phyloP scores from a whole-genome alignment of 2,329 filamentous ascomycete species.

The Ophiostoma ips region DNA sequence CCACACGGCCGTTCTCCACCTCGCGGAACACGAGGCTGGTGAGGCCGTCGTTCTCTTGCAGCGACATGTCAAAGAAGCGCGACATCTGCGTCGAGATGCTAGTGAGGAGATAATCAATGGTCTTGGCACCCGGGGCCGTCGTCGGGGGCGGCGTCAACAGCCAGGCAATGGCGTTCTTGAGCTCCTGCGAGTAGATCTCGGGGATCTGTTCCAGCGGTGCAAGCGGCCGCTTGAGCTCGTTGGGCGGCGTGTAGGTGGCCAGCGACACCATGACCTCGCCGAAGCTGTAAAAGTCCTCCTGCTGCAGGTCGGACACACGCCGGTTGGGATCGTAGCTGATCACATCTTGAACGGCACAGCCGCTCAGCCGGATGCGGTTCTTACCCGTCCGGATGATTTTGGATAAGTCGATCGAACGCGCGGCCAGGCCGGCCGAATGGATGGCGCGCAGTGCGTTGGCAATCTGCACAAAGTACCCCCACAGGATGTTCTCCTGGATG shows the following conservation, averaged over 20 bases:
- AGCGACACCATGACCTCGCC: constrained; percentile 75
- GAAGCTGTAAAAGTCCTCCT: constrained; percentile 75
- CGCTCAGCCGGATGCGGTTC: constrained; percentile 76
- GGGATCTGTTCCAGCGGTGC: constrained; percentile 59
- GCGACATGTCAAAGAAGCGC: constrained; percentile 58
- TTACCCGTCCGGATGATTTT: constrained; percentile 87
- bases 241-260: constrained; percentile 50
- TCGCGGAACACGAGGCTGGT: constrained; percentile 61
- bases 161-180: constrained; percentile 72
- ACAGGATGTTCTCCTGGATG: constrained; percentile 62
- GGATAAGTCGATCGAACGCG: constrained; percentile 70
- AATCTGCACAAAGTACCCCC: constrained; percentile 87
- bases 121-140: constrained; percentile 42
- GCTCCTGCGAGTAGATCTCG: constrained; percentile 60
- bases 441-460: constrained; percentile 78
- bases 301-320: constrained; percentile 62
- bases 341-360: constrained; percentile 81
- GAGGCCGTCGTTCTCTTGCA: constrained; percentile 68
- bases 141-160: constrained; percentile 50
- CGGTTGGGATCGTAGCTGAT: constrained; percentile 63
- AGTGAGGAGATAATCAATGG: constrained; percentile 64
- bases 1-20: constrained; percentile 77
- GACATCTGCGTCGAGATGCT: constrained; percentile 68
- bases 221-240: constrained; percentile 36
- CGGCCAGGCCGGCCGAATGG: constrained; percentile 67